phyloP scores from a whole-genome alignment of 331 rosid genomes.

The Cucumis variabilis region DNA sequence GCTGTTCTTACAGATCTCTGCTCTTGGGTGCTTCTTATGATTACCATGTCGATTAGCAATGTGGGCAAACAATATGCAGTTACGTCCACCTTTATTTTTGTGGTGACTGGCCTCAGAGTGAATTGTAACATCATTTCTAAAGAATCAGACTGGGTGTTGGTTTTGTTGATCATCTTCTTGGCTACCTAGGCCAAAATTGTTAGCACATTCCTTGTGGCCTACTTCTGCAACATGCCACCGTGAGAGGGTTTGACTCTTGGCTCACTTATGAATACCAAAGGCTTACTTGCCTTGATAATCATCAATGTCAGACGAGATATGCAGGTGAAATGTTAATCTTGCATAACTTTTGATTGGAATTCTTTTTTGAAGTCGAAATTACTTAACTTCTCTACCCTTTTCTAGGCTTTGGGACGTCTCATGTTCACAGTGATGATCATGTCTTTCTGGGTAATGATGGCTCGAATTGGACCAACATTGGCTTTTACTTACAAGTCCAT shows the following conservation, averaged over 20 bases:
- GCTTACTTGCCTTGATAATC: conserved; percentile 52
- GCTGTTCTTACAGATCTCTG: conserved; percentile 58
- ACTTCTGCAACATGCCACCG: conserved; percentile 48
- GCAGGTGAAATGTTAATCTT: conserved; percentile 37
- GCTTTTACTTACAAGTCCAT: conserved; percentile 30
- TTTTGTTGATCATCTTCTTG: conserved; percentile 41
- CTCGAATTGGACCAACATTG: conserved; percentile 54
- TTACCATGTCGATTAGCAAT: conserved; percentile 35
- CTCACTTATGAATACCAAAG: conserved; percentile 75
- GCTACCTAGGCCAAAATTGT: conserved; percentile 53
- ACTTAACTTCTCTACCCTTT: neutral
- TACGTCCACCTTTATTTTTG: conserved; percentile 37
- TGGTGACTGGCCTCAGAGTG: conserved; percentile 53
- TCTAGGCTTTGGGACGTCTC: conserved; percentile 50
- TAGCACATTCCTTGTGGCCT: conserved; percentile 39
- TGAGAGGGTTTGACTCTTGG: conserved; percentile 69
- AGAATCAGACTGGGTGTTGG: neutral
- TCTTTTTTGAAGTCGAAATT: neutral
- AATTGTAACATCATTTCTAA: neutral
- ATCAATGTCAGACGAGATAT: conserved; percentile 53
- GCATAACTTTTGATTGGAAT: neutral
- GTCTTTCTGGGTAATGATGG: conserved; percentile 59
- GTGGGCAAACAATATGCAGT: conserved; percentile 37
- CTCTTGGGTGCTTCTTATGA: conserved; percentile 50
- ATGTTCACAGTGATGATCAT: conserved; percentile 55